phyloP scores from a whole-genome alignment of 805 yeast genomes.

The Candida xiaguanensis region DNA sequence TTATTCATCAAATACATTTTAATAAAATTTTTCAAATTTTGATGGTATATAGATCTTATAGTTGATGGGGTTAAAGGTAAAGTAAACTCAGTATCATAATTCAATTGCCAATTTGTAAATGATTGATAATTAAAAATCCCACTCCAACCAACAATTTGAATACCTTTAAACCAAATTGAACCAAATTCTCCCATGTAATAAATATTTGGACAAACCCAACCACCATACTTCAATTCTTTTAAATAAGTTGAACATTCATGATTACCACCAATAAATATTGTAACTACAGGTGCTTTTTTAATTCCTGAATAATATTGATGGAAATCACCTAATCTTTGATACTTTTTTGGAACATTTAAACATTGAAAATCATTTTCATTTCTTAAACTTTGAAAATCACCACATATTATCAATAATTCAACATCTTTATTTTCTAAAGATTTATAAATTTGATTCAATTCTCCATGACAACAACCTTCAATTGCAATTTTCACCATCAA shows the following conservation, averaged over 20 bases:
- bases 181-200: constrained; percentile 81
- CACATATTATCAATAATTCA: constrained; percentile 66
- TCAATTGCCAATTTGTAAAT: constrained; percentile 12
- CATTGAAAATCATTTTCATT: constrained; percentile 59
- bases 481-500: constrained; percentile 51
- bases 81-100: constrained; percentile 5
- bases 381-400: constrained; percentile 87
- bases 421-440: constrained; percentile 13
- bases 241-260: constrained; percentile 86
- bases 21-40: constrained; percentile 58
- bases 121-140: constrained; percentile 66
- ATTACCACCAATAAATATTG: constrained; percentile 90
- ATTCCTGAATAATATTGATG: constrained; percentile 61
- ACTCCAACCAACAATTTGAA: constrained; percentile 76
- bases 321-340: constrained; percentile 74
- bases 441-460: constrained; percentile 55
- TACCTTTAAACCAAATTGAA: constrained; percentile 68
- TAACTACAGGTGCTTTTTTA: constrained; percentile 65
- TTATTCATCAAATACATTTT: constrained; percentile 45
- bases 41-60: constrained; percentile 67
- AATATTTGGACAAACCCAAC: constrained; percentile 88
- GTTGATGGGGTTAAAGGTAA: constrained; percentile 48
- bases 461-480: constrained; percentile 92
- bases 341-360: constrained; percentile 78
- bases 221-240: constrained; percentile 73